These are phyloP conservation scores for Psophocarpus tetragonolobus DNA, from an alignment of 306 rosid genomes.

Conservation along the genomic window DNA sequence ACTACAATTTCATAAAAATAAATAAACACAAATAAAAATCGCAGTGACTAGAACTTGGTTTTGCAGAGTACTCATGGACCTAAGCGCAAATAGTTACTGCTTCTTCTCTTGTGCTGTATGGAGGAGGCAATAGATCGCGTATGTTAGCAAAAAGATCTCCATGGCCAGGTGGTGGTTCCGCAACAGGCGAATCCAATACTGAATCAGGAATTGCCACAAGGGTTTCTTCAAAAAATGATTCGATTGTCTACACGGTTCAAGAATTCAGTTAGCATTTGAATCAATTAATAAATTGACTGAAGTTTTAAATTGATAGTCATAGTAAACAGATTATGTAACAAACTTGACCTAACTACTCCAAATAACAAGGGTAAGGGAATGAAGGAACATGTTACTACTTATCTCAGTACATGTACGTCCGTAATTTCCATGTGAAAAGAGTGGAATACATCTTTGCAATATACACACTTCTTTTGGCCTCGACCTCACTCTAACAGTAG, in stretches of 20 bases:
- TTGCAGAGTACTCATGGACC: constrained; percentile 26
- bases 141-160: constrained; percentile 62
- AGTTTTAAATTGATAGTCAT: constrained; percentile 8
- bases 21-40: not conserved
- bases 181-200: constrained; percentile 73
- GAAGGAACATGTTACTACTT: not conserved
- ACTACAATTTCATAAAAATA: constrained; percentile 22
- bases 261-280: constrained; percentile 37
- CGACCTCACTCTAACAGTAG: not conserved
- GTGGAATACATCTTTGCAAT: not conserved
- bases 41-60: constrained; percentile 7
- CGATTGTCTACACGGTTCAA: constrained; percentile 63
- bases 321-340: not conserved
- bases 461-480: not conserved
- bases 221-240: constrained; percentile 87
- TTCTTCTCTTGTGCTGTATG: constrained; percentile 53
- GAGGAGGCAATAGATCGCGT: constrained; percentile 65
- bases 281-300: constrained; percentile 8
- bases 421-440: not conserved
- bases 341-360: constrained; percentile 6
- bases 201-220: constrained; percentile 79
- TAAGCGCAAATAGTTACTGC: constrained; percentile 47
- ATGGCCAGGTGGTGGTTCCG: constrained; percentile 49
- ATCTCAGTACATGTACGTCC: not conserved
- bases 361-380: not conserved